Evolutionary conservation across 768 basidiomycete species (phyloP).

Genomic region (Candolleomyces efflorescens): DNA sequence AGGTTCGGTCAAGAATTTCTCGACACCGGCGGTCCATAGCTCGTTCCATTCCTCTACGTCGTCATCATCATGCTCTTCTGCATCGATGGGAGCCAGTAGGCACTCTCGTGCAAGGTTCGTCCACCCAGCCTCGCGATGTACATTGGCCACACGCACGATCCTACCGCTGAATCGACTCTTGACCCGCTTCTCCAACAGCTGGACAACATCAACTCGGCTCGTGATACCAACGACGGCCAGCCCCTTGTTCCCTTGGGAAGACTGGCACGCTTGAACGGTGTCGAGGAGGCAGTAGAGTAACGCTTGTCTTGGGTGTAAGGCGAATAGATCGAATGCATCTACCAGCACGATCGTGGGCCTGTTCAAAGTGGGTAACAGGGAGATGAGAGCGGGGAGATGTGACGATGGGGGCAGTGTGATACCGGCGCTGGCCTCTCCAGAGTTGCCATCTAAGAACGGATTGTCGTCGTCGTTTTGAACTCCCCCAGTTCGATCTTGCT

Average conservation of each 20-base stretch:
- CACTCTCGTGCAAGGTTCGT: constrained; percentile 29
- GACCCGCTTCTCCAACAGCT: constrained; percentile 90
- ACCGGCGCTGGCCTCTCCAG: constrained; percentile 12
- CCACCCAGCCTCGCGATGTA: constrained; percentile 46
- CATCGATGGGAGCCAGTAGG: constrained; percentile 13
- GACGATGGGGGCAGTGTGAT: constrained; percentile 57
- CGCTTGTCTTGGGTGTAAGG: constrained; percentile 86
- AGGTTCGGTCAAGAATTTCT: constrained; percentile 50
- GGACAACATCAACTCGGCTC: constrained; percentile 81
- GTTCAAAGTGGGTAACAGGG: constrained; percentile 70
- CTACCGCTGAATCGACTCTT: constrained; percentile 96
- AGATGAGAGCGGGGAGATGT: constrained; percentile 70
- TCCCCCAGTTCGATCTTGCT: constrained; percentile 15
- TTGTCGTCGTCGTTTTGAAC: constrained; percentile 33
- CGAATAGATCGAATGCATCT: constrained; percentile 93
- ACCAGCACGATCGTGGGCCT: constrained; percentile 81
- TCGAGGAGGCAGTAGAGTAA: constrained; percentile 94
- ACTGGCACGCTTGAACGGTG: constrained; percentile 82
- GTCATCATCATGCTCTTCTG: constrained; percentile 15
- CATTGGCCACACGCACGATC: constrained; percentile 73
- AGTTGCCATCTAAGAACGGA: constrained; percentile 40
- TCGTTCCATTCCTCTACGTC: constrained; percentile 49
- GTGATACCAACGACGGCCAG: constrained; percentile 86
- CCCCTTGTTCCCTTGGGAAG: constrained; percentile 55
- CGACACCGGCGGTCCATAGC: constrained; percentile 56